Percentiles rank a stretch among this genome's conserved stretches.
phyloP scores from a whole-genome alignment of 2,329 filamentous ascomycete genomes.

The Scytalidium lignicola region DNA sequence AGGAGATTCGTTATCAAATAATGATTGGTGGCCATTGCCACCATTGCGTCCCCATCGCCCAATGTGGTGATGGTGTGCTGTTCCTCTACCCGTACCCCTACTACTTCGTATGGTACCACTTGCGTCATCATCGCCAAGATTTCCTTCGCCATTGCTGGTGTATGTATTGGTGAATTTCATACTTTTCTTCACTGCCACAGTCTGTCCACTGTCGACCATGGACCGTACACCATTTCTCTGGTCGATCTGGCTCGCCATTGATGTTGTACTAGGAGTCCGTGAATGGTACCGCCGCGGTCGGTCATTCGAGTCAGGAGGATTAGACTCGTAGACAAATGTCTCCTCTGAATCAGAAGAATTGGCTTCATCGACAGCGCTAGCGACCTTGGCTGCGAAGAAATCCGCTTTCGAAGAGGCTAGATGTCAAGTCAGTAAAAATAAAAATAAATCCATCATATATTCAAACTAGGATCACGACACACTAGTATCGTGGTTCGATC shows the following conservation, averaged over 20 bases:
- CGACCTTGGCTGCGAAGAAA: conserved; percentile 95
- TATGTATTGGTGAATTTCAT: conserved; percentile 94
- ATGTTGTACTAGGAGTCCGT: conserved; percentile 89
- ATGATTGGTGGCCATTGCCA: conserved; percentile 61
- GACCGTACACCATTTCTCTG: conserved; percentile 39
- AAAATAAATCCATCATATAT: not conserved
- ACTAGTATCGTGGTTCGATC: not conserved
- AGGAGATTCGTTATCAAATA: conserved; percentile 73
- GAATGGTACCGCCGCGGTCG: conserved; percentile 79
- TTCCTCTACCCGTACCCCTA: conserved; percentile 58
- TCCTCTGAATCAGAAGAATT: conserved; percentile 97
- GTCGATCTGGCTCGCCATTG: conserved; percentile 68
- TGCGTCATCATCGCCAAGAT: conserved; percentile 62
- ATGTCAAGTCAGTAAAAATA: conserved; percentile 34
- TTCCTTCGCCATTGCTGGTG: conserved; percentile 47
- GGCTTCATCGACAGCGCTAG: conserved; percentile 90
- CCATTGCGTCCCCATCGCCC: conserved; percentile 70
- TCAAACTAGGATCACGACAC: conserved; percentile 30
- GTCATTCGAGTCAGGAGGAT: conserved; percentile 67
- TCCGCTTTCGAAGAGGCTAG: conserved; percentile 91
- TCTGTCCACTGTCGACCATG: conserved; percentile 62
- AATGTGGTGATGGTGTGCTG: conserved; percentile 72
- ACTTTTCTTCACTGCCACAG: conserved; percentile 73
- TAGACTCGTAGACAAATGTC: conserved; percentile 98
- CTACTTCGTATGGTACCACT: conserved; percentile 57